These are phyloP conservation scores for Eucalyptus cloeziana DNA, from an alignment of 345 rosid species.

Conservation along the genomic window DNA sequence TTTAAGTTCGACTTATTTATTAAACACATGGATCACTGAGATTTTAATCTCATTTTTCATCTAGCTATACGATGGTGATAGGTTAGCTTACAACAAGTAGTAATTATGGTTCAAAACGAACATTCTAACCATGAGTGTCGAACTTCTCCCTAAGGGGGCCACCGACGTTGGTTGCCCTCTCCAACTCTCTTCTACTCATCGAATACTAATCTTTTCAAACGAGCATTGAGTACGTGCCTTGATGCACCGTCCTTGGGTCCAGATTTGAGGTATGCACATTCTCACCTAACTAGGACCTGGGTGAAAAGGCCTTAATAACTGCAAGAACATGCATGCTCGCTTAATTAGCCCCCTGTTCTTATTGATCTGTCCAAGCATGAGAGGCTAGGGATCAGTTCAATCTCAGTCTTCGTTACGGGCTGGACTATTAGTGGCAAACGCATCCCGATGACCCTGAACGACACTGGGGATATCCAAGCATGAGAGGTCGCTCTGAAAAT, in stretches of 20 bases:
- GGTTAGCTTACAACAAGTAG: rapidly evolving
- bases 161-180: not conserved
- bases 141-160: not conserved
- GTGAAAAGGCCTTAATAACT: not conserved
- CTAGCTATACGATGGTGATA: rapidly evolving
- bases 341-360: not conserved
- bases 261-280: not conserved
- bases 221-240: not conserved
- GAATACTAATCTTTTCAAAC: not conserved
- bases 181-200: not conserved
- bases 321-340: not conserved
- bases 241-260: not conserved
- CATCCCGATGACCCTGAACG: not conserved
- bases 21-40: rapidly evolving
- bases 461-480: not conserved
- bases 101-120: rapidly evolving
- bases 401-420: not conserved
- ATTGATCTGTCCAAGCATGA: not conserved
- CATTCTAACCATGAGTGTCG: rapidly evolving
- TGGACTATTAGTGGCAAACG: not conserved
- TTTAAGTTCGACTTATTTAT: rapidly evolving
- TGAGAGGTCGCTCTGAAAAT: not conserved
- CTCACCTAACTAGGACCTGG: not conserved
- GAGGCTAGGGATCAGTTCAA: not conserved
- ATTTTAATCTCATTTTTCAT: not conserved